These are phyloP conservation scores for Penicillium aurantiogriseum DNA, from an alignment of 2,329 filamentous ascomycete species.

Conservation along the genomic window DNA sequence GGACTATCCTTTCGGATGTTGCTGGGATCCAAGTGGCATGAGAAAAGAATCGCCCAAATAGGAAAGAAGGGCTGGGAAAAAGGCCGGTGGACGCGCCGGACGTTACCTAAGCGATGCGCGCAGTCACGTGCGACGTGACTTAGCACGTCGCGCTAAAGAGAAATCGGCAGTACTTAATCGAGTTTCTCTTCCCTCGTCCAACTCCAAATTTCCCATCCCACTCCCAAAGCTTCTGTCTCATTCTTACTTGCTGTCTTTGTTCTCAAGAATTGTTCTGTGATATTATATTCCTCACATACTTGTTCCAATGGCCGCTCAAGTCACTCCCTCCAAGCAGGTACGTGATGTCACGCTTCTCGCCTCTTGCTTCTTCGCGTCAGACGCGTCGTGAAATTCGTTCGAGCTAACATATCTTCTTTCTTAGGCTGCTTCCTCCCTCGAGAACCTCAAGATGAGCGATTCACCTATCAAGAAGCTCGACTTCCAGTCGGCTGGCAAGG, in stretches of 20 bases:
- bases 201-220: slow-evolving; percentile 23
- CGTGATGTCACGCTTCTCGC: slow-evolving; percentile 43
- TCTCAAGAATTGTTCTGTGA: slow-evolving; percentile 23
- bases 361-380: slow-evolving; percentile 30
- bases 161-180: slow-evolving; percentile 31
- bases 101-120: slow-evolving; percentile 26
- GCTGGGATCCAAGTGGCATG: slow-evolving; percentile 26
- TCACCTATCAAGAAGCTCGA: slow-evolving; percentile 88
- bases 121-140: slow-evolving; percentile 42
- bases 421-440: slow-evolving; percentile 82
- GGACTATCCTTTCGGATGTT: slow-evolving; percentile 22
- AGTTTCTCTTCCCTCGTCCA: slow-evolving; percentile 25
- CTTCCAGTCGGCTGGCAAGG: slow-evolving; percentile 73
- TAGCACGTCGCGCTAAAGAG: slow-evolving; percentile 39
- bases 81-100: slow-evolving; percentile 13
- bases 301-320: slow-evolving; percentile 68
- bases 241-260: slow-evolving; percentile 28
- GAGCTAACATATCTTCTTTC: slow-evolving; percentile 39
- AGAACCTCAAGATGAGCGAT: slow-evolving; percentile 82
- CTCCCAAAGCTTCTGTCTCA: slow-evolving; percentile 15
- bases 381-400: slow-evolving; percentile 34
- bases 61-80: slow-evolving; percentile 1
- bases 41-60: slow-evolving; percentile 7
- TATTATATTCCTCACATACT: slow-evolving; percentile 30
- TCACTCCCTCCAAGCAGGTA: slow-evolving; percentile 73